phyloP scores from a whole-genome alignment of 2,329 filamentous ascomycete genomes.

The Colletotrichum sp. region DNA sequence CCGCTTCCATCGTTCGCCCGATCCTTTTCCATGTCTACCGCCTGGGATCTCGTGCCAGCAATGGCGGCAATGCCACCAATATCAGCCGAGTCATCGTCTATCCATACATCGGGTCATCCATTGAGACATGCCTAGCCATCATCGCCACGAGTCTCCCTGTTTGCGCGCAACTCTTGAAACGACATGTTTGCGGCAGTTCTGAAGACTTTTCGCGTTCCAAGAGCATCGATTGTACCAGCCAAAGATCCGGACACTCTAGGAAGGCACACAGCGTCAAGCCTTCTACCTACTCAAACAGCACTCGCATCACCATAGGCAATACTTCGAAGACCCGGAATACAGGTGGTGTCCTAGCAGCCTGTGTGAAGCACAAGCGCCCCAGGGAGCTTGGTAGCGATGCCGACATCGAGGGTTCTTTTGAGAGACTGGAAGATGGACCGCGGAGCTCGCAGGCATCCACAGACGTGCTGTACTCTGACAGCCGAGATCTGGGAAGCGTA shows the following conservation, averaged over 20 bases:
- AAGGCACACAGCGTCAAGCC: neutral
- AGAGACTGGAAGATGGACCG: neutral
- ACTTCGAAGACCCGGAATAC: neutral
- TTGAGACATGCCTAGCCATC: neutral
- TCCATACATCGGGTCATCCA: neutral
- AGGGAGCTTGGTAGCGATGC: neutral
- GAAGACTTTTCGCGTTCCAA: neutral
- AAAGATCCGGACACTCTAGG: neutral
- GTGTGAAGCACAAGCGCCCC: neutral
- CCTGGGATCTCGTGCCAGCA: neutral
- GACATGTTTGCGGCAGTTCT: fast-evolving
- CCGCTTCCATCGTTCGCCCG: neutral
- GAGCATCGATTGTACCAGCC: neutral
- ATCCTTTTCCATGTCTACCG: neutral
- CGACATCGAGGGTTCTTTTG: neutral
- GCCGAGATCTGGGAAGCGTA: fast-evolving
- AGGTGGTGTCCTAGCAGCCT: neutral
- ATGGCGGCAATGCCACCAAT: neutral
- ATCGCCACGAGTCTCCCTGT: neutral
- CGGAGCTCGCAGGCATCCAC: neutral
- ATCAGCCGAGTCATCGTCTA: neutral
- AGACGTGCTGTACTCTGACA: neutral
- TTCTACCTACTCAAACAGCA: neutral
- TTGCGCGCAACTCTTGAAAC: neutral
- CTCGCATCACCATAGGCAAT: neutral